Conservation (phyloP, 2,329 filamentous ascomycete species). For the Chaetomium strumarium region DNA sequence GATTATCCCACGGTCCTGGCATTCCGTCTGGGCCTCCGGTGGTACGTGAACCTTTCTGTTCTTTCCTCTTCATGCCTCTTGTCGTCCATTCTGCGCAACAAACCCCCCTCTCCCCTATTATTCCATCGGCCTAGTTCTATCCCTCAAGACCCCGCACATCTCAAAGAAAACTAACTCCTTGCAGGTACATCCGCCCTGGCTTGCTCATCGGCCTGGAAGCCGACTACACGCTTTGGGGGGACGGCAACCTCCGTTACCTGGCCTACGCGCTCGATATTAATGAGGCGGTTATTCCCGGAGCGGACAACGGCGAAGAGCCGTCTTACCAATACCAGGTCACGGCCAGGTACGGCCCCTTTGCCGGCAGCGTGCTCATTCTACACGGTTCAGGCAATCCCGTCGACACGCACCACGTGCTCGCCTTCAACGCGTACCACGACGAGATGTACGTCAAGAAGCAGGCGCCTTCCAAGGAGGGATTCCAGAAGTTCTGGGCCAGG, state of each 20-base stretch:
- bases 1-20: constrained; percentile 3
- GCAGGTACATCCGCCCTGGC: constrained; percentile 10
- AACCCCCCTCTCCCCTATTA: neutral
- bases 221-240: neutral
- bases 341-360: neutral
- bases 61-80: neutral
- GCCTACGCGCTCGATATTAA: neutral
- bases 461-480: neutral
- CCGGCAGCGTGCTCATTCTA: constrained; percentile 4
- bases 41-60: constrained; percentile 2
- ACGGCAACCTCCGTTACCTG: constrained; percentile 1
- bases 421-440: constrained; percentile 12
- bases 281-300: too few species aligned
- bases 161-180: neutral
- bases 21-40: constrained; percentile 12
- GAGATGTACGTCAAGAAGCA: neutral
- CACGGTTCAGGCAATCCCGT: constrained; percentile 11
- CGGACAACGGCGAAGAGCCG: neutral
- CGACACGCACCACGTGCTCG: neutral
- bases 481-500: constrained; percentile 3
- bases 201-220: neutral
- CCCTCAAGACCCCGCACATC: too few species aligned
- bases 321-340: neutral
- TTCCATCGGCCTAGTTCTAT: neutral
- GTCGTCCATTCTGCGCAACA: neutral